Evolutionary conservation across 768 basidiomycete species (phyloP).

Genomic region (Naganishia vaughanmartiniae): DNA sequence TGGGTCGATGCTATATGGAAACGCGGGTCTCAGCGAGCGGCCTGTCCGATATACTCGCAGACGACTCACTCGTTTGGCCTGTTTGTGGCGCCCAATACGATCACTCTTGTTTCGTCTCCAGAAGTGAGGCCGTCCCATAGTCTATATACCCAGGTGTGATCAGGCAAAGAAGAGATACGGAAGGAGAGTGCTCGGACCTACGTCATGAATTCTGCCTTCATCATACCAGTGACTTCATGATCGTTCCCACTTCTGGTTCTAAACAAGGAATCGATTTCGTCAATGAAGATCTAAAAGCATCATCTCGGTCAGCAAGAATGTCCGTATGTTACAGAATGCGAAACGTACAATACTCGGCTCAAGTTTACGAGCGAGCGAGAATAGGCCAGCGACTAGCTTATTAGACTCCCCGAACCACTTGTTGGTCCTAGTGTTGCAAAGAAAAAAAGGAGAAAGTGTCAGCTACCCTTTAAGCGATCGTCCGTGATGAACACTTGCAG

Average conservation of each 20-base stretch:
- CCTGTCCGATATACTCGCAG: constrained; percentile 74
- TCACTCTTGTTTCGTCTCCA: constrained; percentile 67
- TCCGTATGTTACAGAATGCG: neutral
- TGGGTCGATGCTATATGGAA: constrained; percentile 48
- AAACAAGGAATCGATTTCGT: constrained; percentile 95
- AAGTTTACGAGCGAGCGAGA: constrained; percentile 86
- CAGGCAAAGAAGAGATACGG: constrained; percentile 22
- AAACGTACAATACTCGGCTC: constrained; percentile 74
- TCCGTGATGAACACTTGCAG: constrained; percentile 50
- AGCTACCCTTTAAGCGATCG: neutral
- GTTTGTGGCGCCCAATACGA: constrained; percentile 94
- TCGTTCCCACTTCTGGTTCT: constrained; percentile 81
- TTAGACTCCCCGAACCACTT: constrained; percentile 84
- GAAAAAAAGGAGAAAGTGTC: neutral
- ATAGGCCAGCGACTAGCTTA: constrained; percentile 90
- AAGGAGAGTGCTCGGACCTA: constrained; percentile 32
- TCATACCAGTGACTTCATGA: constrained; percentile 97
- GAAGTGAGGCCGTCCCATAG: constrained; percentile 94
- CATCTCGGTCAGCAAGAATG: neutral
- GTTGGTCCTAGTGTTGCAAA: constrained; percentile 37
- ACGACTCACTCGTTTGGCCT: constrained; percentile 73
- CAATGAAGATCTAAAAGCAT: constrained; percentile 73
- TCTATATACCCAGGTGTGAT: constrained; percentile 53
- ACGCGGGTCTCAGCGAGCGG: neutral
- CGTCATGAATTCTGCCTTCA: constrained; percentile 71